Evolutionary conservation across 2,329 filamentous ascomycete species (phyloP).

Genomic region (Talaromyces piceae): DNA sequence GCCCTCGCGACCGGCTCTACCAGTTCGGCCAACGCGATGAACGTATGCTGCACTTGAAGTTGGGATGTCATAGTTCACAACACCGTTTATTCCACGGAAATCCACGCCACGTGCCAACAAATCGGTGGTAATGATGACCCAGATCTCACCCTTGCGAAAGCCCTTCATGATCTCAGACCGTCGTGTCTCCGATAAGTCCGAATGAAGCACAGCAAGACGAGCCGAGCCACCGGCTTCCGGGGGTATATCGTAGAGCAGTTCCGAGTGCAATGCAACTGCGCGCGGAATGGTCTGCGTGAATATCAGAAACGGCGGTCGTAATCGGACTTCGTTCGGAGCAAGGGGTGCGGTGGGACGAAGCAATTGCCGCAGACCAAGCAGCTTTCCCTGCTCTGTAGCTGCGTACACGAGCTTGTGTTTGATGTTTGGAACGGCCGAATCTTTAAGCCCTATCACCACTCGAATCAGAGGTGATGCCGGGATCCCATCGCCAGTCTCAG

Average conservation of each 20-base stretch:
- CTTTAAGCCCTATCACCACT: constrained; percentile 91
- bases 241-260: constrained; percentile 91
- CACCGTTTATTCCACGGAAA: constrained; percentile 88
- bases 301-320: constrained; percentile 85
- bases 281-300: constrained; percentile 95
- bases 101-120: constrained; percentile 87
- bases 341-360: constrained; percentile 64
- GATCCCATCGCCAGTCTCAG: constrained; percentile 10
- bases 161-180: constrained; percentile 77
- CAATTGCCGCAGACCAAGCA: constrained; percentile 82
- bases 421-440: constrained; percentile 89
- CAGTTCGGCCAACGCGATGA: constrained; percentile 86
- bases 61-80: constrained; percentile 96
- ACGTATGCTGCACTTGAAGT: constrained; percentile 86
- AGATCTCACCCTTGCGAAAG: constrained; percentile 87
- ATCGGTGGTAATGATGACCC: constrained; percentile 95
- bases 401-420: constrained; percentile 83
- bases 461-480: constrained; percentile 57
- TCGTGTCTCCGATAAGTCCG: constrained; percentile 67
- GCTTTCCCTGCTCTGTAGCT: constrained; percentile 86
- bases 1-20: constrained; percentile 76
- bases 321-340: constrained; percentile 35
- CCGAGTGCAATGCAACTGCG: constrained; percentile 76
- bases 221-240: constrained; percentile 74
- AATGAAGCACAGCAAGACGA: constrained; percentile 84